A percentile compares a stretch with the other conserved stretches of the same genome.
Conservation (phyloP, 2,329 filamentous ascomycete species). For the Ilyonectria robusta region DNA sequence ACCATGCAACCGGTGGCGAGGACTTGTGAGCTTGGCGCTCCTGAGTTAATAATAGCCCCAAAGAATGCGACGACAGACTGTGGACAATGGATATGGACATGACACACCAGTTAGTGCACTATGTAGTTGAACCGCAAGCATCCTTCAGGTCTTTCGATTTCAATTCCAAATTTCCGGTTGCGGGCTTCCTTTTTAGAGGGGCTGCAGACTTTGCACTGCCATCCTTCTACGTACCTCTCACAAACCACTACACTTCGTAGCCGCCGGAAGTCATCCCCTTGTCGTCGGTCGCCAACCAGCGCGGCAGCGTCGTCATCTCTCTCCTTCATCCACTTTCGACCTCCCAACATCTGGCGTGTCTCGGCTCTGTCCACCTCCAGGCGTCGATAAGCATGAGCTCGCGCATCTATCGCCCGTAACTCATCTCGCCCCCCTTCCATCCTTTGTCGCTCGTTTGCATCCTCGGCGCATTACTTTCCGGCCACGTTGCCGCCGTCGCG, state of each 20-base stretch:
- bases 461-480: constrained; percentile 6
- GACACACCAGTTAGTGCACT: constrained; percentile 7
- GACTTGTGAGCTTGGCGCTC: constrained; percentile 11
- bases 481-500: constrained; percentile 20
- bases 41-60: constrained; percentile 12
- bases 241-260: neutral
- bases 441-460: constrained; percentile 38
- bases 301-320: constrained; percentile 6
- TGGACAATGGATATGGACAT: constrained; percentile 13
- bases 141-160: constrained; percentile 1
- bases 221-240: neutral
- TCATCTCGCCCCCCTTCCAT: constrained; percentile 4
- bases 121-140: neutral
- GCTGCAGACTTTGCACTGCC: neutral
- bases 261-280: neutral
- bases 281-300: neutral
- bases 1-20: constrained; percentile 17
- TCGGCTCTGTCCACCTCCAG: constrained; percentile 32
- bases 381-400: constrained; percentile 41
- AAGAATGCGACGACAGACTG: constrained; percentile 14
- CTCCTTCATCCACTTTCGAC: constrained; percentile 8
- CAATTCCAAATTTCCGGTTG: neutral
- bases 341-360: constrained; percentile 9
- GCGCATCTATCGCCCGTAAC: constrained; percentile 25
- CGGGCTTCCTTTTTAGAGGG: neutral